These are phyloP conservation scores for Nicotiana rustica DNA, from an alignment of 305 asterid genomes.

Conservation along the genomic window DNA sequence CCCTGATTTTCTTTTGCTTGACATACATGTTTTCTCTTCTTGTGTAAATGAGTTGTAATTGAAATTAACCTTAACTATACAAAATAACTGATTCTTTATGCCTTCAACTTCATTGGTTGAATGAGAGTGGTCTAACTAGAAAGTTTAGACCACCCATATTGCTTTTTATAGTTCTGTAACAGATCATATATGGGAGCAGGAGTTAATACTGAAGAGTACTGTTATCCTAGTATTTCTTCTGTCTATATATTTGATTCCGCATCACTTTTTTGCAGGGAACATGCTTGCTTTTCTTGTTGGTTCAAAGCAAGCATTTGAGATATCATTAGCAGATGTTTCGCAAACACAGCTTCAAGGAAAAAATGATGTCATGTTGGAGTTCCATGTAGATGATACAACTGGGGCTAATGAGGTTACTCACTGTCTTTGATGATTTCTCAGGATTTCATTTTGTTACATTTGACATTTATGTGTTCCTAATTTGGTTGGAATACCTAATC, in stretches of 20 bases:
- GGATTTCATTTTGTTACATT: background rate
- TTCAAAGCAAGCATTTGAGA: conserved; percentile 90
- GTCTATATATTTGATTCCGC: conserved; percentile 26
- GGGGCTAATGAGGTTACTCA: conserved; percentile 88
- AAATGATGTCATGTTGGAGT: conserved; percentile 94
- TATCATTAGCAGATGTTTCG: conserved; percentile 94
- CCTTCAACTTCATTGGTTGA: conserved; percentile 13
- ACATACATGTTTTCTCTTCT: background rate
- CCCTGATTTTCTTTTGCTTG: conserved; percentile 4
- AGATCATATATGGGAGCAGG: background rate
- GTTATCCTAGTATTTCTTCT: background rate
- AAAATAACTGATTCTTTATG: background rate
- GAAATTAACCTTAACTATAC: background rate
- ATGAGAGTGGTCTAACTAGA: background rate
- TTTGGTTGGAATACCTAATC: background rate
- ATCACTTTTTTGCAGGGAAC: conserved; percentile 66
- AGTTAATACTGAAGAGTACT: background rate
- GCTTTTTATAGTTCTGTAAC: background rate
- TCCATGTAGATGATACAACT: conserved; percentile 95
- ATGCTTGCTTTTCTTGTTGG: conserved; percentile 88
- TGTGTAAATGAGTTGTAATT: background rate
- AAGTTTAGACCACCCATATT: background rate
- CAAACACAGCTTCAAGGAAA: conserved; percentile 99
- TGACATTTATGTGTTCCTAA: conserved; percentile 32
- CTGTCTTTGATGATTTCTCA: background rate